A percentile compares a stretch with the other conserved stretches of the same genome.
phyloP scores from a whole-genome alignment of 805 yeast species.

The Komagataella kurtzmanii region DNA sequence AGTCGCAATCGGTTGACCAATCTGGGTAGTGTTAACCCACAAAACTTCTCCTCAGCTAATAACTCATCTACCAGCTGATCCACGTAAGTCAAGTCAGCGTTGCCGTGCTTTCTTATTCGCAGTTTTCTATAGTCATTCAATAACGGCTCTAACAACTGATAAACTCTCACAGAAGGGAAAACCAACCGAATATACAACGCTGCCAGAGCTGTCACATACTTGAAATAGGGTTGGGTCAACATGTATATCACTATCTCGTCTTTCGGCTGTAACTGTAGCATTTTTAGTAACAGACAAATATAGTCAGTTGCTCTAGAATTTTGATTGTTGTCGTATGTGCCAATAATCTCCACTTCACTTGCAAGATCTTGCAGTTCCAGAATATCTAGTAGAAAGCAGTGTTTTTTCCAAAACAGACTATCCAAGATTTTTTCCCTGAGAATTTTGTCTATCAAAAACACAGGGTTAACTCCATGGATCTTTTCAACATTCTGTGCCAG shows the following conservation, averaged over 20 bases:
- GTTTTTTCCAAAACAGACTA: conserved; percentile 42
- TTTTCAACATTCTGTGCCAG: conserved; percentile 12
- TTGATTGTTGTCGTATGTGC: conserved; percentile 21
- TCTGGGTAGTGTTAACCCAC: conserved; percentile 66
- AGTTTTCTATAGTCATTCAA: conserved; percentile 60
- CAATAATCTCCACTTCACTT: conserved; percentile 32
- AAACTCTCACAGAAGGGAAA: conserved; percentile 29
- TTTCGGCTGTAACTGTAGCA: conserved; percentile 66
- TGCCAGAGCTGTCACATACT: conserved; percentile 59
- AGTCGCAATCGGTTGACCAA: conserved; percentile 26
- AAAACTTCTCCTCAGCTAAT: conserved; percentile 40
- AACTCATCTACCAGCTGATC: conserved; percentile 68
- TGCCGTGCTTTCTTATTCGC: conserved; percentile 22
- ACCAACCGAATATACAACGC: conserved; percentile 49
- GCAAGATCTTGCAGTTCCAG: conserved; percentile 33
- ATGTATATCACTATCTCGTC: conserved; percentile 39
- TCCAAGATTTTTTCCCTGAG: conserved; percentile 42
- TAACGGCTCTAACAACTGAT: conserved; percentile 36
- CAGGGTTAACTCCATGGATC: conserved; percentile 33
- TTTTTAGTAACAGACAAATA: conserved; percentile 60
- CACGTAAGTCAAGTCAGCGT: conserved; percentile 25
- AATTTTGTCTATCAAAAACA: conserved; percentile 42
- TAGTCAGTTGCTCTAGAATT: conserved; percentile 56
- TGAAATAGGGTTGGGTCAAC: conserved; percentile 55
- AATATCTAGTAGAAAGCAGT: conserved; percentile 33